These are phyloP conservation scores for Arthroderma sp. DNA, from an alignment of 2,329 filamentous ascomycete genomes.

Conservation along the genomic window DNA sequence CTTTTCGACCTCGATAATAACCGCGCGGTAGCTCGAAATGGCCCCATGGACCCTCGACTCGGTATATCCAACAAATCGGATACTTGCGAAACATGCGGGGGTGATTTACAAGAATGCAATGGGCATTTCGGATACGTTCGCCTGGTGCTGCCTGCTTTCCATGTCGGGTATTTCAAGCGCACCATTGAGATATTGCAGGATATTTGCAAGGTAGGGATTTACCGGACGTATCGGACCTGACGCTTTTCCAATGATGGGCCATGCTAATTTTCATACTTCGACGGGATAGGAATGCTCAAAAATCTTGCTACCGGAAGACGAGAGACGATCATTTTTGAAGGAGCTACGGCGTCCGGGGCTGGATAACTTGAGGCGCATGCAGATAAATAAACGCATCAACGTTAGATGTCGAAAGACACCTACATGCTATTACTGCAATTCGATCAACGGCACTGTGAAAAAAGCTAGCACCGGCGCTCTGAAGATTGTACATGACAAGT, in stretches of 20 bases:
- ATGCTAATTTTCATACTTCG: constrained; percentile 5
- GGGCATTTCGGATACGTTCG: constrained; percentile 93
- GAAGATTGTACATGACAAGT: constrained; percentile 91
- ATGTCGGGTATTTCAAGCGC: constrained; percentile 91
- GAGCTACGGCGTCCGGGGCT: constrained; percentile 69
- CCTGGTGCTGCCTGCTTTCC: constrained; percentile 81
- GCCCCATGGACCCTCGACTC: constrained; percentile 76
- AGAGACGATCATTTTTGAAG: constrained; percentile 64
- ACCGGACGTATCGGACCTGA: background rate
- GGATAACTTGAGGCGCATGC: constrained; percentile 74
- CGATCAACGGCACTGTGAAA: constrained; percentile 80
- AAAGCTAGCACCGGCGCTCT: constrained; percentile 72
- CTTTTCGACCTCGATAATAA: constrained; percentile 81
- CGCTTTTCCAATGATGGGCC: background rate
- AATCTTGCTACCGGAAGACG: constrained; percentile 68
- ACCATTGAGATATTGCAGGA: constrained; percentile 85
- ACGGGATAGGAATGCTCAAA: constrained; percentile 57
- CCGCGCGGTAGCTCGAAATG: constrained; percentile 64
- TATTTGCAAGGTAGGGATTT: constrained; percentile 62
- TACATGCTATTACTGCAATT: constrained; percentile 65
- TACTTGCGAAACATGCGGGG: constrained; percentile 70
- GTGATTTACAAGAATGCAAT: constrained; percentile 70
- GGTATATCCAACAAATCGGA: constrained; percentile 77
- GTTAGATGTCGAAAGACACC: constrained; percentile 82
- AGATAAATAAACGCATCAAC: constrained; percentile 77